phyloP scores from a whole-genome alignment of 306 rosid genomes.

The Coriaria nepalensis region DNA sequence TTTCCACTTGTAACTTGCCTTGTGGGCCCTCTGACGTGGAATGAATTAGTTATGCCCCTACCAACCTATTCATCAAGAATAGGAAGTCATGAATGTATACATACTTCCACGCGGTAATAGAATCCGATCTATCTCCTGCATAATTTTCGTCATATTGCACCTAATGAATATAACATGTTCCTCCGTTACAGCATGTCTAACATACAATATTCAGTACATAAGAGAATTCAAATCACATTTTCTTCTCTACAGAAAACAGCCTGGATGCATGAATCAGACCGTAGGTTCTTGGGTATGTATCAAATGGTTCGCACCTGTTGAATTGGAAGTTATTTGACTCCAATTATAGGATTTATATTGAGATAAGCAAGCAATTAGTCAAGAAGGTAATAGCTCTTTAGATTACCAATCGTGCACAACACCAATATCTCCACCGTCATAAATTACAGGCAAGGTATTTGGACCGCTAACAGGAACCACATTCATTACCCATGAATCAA shows the following conservation, averaged over 20 bases:
- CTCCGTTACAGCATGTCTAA: neutral
- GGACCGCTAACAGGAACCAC: constrained; percentile 69
- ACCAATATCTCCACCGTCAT: constrained; percentile 84
- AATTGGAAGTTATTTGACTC: neutral
- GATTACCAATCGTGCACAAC: constrained; percentile 82
- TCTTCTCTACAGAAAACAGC: constrained; percentile 62
- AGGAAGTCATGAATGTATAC: constrained; percentile 66
- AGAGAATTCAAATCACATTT: constrained; percentile 24
- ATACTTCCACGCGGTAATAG: constrained; percentile 74
- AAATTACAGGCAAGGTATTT: constrained; percentile 71
- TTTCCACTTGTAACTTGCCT: constrained; percentile 41
- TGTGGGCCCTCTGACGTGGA: constrained; percentile 86
- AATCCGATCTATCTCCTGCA: constrained; percentile 86
- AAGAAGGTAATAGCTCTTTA: neutral
- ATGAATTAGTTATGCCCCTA: constrained; percentile 16
- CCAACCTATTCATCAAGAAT: constrained; percentile 67
- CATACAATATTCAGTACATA: neutral
- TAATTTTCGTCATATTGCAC: constrained; percentile 66
- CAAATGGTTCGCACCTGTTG: constrained; percentile 88
- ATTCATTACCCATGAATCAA: constrained; percentile 80
- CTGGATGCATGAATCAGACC: constrained; percentile 75
- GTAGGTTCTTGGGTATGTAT: constrained; percentile 88
- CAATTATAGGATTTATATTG: neutral
- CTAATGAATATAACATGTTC: constrained; percentile 13
- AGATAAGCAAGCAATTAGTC: constrained; percentile 1